Evolutionary conservation across 176 grass and related monocot species (phyloP), one percentile per base, ranked within the genome.

Genomic region (Cenchrus fungigraminus): DNA sequence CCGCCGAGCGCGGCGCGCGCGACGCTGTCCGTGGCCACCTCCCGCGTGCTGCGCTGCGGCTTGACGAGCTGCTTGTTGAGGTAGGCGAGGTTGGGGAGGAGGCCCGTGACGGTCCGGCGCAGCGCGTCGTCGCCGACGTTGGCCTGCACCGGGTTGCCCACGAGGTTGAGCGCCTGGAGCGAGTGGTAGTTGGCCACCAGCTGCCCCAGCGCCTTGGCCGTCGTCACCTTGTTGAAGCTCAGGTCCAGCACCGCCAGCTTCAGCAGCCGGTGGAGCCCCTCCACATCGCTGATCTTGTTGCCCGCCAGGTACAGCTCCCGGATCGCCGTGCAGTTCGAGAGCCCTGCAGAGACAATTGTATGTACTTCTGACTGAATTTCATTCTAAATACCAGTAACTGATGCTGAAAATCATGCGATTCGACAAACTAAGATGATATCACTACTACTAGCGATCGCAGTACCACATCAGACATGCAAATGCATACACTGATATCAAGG

Each of bases 181-280:
- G 97, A 99, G 76, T 94, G 87, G 82, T 99, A 99, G 87, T 99
- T 99, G 78, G 97, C 97, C 60, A 99, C 97, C 42, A 99, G 84
- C 90, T 99, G 97, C 8, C 97, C 97, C 68, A 99, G 86, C 77
- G 90, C 93, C 86, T 89, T 99, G 73, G 97, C 69, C 20, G 94
- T 99, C 1, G 90, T 96, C 68, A 99, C 84, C 90, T 91, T 99
- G 83, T 99, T 99, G 91, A 99, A 99, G 70, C 97, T 91, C 32
- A 99, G 88, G 84, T 99, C 97, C 46, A 99, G 90, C 61, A 94
- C 94, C n/a, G 90, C 86, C 25, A 99, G 90, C 88, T 94, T 99
- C 60, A 99, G 92, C 52, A 99, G 94, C 53, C 97, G 90, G 90
- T 99, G 97, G 29, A 99, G 84, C 0, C 97, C 97, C 83, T 99